phyloP scores from a whole-genome alignment of 208 protist genomes.

The Angomonas desouzai region DNA sequence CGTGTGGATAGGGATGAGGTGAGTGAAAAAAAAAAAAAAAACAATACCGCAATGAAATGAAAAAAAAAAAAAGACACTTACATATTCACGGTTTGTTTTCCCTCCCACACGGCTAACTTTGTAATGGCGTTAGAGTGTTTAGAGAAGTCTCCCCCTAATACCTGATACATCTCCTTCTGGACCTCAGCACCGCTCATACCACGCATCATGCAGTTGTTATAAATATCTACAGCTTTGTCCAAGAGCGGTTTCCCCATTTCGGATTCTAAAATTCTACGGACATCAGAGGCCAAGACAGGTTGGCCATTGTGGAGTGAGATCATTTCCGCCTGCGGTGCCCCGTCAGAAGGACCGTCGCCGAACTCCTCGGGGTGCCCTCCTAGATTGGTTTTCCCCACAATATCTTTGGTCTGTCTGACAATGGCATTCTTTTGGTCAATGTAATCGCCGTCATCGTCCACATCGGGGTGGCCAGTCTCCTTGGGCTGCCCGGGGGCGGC shows the following conservation, averaged over 20 bases:
- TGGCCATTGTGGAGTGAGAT: conserved; percentile 63
- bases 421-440: conserved; percentile 84
- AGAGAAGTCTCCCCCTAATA: conserved; percentile 56
- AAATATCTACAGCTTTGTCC: conserved; percentile 67
- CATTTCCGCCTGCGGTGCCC: conserved; percentile 55
- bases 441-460: conserved; percentile 84
- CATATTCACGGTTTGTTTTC: conserved; percentile 51
- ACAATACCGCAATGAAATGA: not conserved
- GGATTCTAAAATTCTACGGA: conserved; percentile 53
- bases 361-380: conserved; percentile 85
- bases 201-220: conserved; percentile 57
- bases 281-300: conserved; percentile 47
- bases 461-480: conserved; percentile 40
- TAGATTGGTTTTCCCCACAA: conserved; percentile 70
- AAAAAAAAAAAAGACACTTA: conserved; percentile 9
- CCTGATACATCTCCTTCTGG: conserved; percentile 58
- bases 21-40: conserved; percentile 19
- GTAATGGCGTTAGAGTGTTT: conserved; percentile 84
- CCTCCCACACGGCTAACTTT: conserved; percentile 76
- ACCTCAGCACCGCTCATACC: conserved; percentile 64
- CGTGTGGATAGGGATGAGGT: not conserved
- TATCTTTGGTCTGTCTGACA: conserved; percentile 63
- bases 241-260: conserved; percentile 66
- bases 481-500: conserved; percentile 13
- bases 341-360: conserved; percentile 55